Evolutionary conservation across 1,139 yeast genomes (phyloP).

Genomic region (Suzukiozyma palmioleophila): DNA sequence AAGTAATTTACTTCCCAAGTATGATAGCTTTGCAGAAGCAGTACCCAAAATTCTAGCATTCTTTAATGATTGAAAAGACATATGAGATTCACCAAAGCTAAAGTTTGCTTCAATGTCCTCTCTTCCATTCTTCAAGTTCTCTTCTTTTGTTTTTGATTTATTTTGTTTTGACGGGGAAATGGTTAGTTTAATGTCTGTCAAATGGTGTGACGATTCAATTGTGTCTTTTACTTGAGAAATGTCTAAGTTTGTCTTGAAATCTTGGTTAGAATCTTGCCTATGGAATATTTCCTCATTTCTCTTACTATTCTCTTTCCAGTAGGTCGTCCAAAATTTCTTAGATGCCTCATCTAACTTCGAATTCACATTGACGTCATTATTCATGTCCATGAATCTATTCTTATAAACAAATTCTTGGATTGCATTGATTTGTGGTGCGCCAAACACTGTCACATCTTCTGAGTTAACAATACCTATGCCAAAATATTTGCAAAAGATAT

Average conservation of each 20-base stretch:
- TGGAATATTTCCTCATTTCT: slow-evolving; percentile 30
- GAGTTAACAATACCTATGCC: slow-evolving; percentile 37
- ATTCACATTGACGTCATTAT: slow-evolving; percentile 19
- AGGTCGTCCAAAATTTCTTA: slow-evolving; percentile 46
- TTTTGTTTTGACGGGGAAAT: neutral
- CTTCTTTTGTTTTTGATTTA: neutral
- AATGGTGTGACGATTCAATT: neutral
- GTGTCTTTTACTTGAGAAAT: slow-evolving; percentile 6
- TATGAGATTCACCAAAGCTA: slow-evolving; percentile 2
- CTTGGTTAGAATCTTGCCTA: slow-evolving; percentile 22
- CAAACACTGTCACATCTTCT: slow-evolving; percentile 41
- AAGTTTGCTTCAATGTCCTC: neutral
- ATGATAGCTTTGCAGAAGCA: slow-evolving; percentile 58
- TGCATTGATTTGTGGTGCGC: slow-evolving; percentile 55
- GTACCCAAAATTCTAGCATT: slow-evolving; percentile 49
- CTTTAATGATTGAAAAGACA: slow-evolving; percentile 20
- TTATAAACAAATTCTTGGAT: slow-evolving; percentile 52
- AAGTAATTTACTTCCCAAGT: slow-evolving; percentile 48
- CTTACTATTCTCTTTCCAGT: slow-evolving; percentile 43
- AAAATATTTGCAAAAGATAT: slow-evolving; percentile 31
- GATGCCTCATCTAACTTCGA: slow-evolving; percentile 29
- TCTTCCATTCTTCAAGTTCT: neutral
- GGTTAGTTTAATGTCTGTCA: neutral
- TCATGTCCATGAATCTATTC: slow-evolving; percentile 39
- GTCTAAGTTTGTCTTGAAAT: slow-evolving; percentile 12